A percentile compares a stretch with the other conserved stretches of the same genome.
Conservation (phyloP, 495 filamentous ascomycete genomes). For the Amphirosellinia nigrospora region DNA sequence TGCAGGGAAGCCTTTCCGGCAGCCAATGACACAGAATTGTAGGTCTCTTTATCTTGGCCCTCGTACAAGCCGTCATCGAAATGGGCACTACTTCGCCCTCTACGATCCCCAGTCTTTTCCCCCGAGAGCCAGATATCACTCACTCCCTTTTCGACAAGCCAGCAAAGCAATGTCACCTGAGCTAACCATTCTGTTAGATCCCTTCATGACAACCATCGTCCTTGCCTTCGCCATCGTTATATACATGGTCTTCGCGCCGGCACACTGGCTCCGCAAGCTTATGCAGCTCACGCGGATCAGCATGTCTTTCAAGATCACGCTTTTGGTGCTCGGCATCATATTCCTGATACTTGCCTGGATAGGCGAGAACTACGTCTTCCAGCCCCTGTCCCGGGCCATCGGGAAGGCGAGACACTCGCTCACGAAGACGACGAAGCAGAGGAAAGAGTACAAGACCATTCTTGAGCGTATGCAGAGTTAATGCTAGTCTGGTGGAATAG, state of each 20-base stretch:
- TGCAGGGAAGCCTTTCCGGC: slow-evolving; percentile 86
- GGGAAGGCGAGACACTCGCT: slow-evolving; percentile 62
- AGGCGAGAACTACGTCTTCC: slow-evolving; percentile 74
- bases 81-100: background rate
- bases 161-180: background rate
- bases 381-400: slow-evolving; percentile 69
- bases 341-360: slow-evolving; percentile 72
- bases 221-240: slow-evolving; percentile 66
- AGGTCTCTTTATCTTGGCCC: slow-evolving; percentile 47
- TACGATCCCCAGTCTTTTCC: background rate
- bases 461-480: slow-evolving; percentile 69
- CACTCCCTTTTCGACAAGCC: too few species aligned
- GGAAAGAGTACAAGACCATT: slow-evolving; percentile 88
- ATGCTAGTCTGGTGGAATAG: background rate
- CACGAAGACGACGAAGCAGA: slow-evolving; percentile 68
- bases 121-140: background rate
- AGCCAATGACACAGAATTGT: slow-evolving; percentile 81
- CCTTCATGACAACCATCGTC: slow-evolving; percentile 80
- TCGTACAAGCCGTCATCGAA: background rate
- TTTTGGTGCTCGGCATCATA: slow-evolving; percentile 69
- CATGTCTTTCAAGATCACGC: slow-evolving; percentile 69
- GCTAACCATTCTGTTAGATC: slow-evolving; percentile 56
- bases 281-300: slow-evolving; percentile 89
- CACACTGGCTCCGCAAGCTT: slow-evolving; percentile 66
- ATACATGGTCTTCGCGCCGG: slow-evolving; percentile 81